phyloP scores from a whole-genome alignment of 306 rosid species.

The Pueraria montana region DNA sequence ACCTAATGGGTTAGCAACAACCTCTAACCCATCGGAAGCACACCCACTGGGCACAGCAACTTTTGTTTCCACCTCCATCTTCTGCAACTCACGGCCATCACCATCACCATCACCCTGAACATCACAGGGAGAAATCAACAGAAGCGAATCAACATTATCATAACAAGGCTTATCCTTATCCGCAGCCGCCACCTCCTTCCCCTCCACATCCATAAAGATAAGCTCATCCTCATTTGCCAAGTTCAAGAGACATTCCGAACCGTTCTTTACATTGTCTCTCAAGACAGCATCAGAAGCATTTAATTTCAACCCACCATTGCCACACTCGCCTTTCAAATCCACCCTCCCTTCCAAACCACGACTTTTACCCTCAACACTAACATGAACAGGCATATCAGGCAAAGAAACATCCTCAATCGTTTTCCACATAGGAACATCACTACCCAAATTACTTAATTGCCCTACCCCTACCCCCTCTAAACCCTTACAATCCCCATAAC shows the following conservation, averaged over 20 bases:
- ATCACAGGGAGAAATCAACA: constrained; percentile 58
- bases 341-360: constrained; percentile 19
- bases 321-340: constrained; percentile 21
- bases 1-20: constrained; percentile 38
- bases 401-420: constrained; percentile 65
- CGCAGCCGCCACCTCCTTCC: constrained; percentile 45
- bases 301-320: constrained; percentile 32
- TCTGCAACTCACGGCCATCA: constrained; percentile 47
- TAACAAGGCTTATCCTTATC: constrained; percentile 49
- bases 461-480: constrained; percentile 60
- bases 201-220: constrained; percentile 53
- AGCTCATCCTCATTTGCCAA: constrained; percentile 52
- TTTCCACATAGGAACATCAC: constrained; percentile 68
- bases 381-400: constrained; percentile 63
- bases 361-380: constrained; percentile 44
- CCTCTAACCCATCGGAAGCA: constrained; percentile 41
- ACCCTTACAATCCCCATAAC: constrained; percentile 49
- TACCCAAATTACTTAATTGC: constrained; percentile 44
- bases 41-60: constrained; percentile 43
- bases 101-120: constrained; percentile 49
- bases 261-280: constrained; percentile 45
- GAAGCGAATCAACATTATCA: constrained; percentile 53
- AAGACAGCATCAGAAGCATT: constrained; percentile 42
- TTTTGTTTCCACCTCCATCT: constrained; percentile 40
- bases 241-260: constrained; percentile 56